Percentiles rank a stretch among this genome's conserved stretches.
Conservation (phyloP, 2,329 filamentous ascomycete species). For the Didymella pomorum region DNA sequence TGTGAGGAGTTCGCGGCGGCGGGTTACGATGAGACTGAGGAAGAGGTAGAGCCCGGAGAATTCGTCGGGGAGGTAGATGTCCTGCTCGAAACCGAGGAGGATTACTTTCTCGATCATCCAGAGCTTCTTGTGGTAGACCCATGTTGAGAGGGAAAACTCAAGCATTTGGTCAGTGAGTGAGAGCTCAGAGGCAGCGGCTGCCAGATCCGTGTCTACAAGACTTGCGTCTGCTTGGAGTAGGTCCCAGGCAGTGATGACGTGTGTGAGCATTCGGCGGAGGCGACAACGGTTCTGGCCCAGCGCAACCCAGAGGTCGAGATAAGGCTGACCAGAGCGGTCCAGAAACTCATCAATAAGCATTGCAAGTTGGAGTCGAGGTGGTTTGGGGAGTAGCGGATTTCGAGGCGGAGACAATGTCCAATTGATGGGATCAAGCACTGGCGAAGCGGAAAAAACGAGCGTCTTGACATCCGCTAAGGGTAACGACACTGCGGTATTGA, state of each 20-base stretch:
- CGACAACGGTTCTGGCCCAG: slow-evolving; percentile 91
- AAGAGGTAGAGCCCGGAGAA: slow-evolving; percentile 86
- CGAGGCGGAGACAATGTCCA: slow-evolving; percentile 72
- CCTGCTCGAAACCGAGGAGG: slow-evolving; percentile 92
- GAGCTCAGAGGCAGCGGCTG: slow-evolving; percentile 46
- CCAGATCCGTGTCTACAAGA: slow-evolving; percentile 61
- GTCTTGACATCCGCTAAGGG: slow-evolving; percentile 83
- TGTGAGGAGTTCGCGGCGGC: slow-evolving; percentile 32
- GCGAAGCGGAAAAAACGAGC: slow-evolving; percentile 74
- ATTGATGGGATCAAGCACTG: slow-evolving; percentile 75
- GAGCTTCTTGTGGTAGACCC: slow-evolving; percentile 92
- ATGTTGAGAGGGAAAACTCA: slow-evolving; percentile 80
- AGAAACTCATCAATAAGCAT: slow-evolving; percentile 72
- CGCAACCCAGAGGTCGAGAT: slow-evolving; percentile 82
- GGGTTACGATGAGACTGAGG: slow-evolving; percentile 38
- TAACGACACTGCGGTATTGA: slow-evolving; percentile 74
- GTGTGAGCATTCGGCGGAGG: slow-evolving; percentile 86
- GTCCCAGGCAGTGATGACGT: slow-evolving; percentile 85
- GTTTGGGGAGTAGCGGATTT: slow-evolving; percentile 62
- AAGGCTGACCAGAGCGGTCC: slow-evolving; percentile 68
- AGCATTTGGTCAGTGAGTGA: slow-evolving; percentile 57
- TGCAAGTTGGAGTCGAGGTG: slow-evolving; percentile 77
- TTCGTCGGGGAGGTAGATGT: slow-evolving; percentile 87
- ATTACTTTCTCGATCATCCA: slow-evolving; percentile 85
- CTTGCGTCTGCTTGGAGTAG: slow-evolving; percentile 73